These are phyloP conservation scores for Ophiostoma novo-ulmi DNA, from an alignment of 2,329 filamentous ascomycete species.

Conservation along the genomic window DNA sequence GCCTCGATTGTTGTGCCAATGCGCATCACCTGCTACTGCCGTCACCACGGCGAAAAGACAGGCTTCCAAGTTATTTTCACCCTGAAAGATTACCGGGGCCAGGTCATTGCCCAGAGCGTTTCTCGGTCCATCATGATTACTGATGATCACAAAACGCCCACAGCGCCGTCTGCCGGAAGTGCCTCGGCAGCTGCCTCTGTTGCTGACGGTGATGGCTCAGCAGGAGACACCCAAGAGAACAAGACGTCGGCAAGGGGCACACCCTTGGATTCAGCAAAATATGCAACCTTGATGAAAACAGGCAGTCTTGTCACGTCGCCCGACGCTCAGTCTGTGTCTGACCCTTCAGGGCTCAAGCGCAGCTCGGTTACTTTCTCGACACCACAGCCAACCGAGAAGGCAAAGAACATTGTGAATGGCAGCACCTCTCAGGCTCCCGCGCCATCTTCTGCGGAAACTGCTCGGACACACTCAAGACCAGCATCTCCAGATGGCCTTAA, in stretches of 20 bases:
- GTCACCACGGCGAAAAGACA: slow-evolving; percentile 88
- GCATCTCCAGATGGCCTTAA: slow-evolving; percentile 62
- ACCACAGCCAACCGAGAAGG: slow-evolving; percentile 7
- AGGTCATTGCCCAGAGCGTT: slow-evolving; percentile 75
- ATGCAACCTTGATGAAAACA: neutral
- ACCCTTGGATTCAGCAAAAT: slow-evolving; percentile 10
- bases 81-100: slow-evolving; percentile 72
- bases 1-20: slow-evolving; percentile 69
- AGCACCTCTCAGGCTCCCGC: slow-evolving; percentile 19
- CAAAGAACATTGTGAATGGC: neutral
- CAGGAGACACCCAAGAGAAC: neutral
- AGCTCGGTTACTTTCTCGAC: slow-evolving; percentile 38
- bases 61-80: slow-evolving; percentile 95
- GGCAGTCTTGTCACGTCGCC: neutral
- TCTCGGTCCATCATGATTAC: slow-evolving; percentile 93
- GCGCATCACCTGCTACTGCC: slow-evolving; percentile 95
- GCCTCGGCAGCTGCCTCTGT: slow-evolving; percentile 19
- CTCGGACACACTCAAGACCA: slow-evolving; percentile 49
- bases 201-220: slow-evolving; percentile 13
- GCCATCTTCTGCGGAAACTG: slow-evolving; percentile 28
- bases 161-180: slow-evolving; percentile 26
- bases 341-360: slow-evolving; percentile 44
- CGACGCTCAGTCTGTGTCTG: neutral
- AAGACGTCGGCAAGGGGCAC: neutral
- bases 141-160: slow-evolving; percentile 86